phyloP scores from a whole-genome alignment of 495 filamentous ascomycete species.

The Cercophora scortea region DNA sequence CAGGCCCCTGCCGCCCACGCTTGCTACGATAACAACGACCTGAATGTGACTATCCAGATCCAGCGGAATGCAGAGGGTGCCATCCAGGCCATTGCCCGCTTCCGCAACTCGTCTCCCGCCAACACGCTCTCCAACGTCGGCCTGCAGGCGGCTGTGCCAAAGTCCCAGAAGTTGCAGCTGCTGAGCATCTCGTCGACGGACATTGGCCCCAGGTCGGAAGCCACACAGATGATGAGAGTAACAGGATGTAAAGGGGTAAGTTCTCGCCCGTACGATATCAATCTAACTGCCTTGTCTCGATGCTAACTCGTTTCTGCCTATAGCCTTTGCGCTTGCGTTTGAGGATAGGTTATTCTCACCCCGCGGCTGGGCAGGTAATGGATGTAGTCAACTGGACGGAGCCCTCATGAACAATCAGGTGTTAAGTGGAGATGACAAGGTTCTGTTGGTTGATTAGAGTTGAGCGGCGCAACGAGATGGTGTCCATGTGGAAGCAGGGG shows the following conservation, averaged over 20 bases:
- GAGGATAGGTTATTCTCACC: constrained; percentile 71
- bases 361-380: constrained; percentile 58
- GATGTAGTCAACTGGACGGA: constrained; percentile 98
- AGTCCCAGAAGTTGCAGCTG: constrained; percentile 85
- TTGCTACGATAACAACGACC: constrained; percentile 79
- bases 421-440: neutral
- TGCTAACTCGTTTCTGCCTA: constrained; percentile 20
- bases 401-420: constrained; percentile 28
- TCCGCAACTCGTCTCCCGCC: constrained; percentile 61
- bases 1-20: constrained; percentile 46
- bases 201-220: constrained; percentile 69
- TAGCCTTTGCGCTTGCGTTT: constrained; percentile 68
- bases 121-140: constrained; percentile 60
- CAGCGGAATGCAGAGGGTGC: constrained; percentile 67
- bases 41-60: constrained; percentile 69
- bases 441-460: no score
- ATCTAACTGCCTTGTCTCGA: neutral
- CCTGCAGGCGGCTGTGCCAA: constrained; percentile 90
- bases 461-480: no score
- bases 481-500: no score
- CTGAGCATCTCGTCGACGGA: constrained; percentile 77
- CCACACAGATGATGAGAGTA: constrained; percentile 81
- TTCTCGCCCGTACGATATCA: neutral
- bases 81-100: constrained; percentile 72
- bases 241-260: constrained; percentile 79